A percentile compares a stretch with the other conserved stretches of the same genome.
phyloP scores from a whole-genome alignment of 2,329 filamentous ascomycete genomes.

The Penicillium palitans region DNA sequence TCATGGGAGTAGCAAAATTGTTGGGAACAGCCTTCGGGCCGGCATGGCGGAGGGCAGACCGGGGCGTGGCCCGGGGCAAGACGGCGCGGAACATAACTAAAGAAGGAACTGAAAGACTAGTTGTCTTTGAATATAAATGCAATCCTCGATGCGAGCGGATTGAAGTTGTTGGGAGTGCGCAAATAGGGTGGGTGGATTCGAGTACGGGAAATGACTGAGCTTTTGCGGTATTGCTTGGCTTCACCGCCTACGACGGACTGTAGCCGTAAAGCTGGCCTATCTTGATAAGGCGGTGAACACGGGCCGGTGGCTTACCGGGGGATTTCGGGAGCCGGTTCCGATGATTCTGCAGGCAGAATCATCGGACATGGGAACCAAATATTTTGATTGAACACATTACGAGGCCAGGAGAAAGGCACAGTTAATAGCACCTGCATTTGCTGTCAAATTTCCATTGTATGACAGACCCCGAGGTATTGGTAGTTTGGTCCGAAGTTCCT shows the following conservation, averaged over 20 bases:
- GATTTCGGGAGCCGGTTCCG: not conserved
- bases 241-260: slow-evolving; percentile 1
- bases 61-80: slow-evolving; percentile 51
- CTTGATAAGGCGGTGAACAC: not conserved
- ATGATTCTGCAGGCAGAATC: not conserved
- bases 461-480: not conserved
- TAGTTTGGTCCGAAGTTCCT: not conserved
- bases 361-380: not conserved
- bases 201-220: slow-evolving; percentile 25
- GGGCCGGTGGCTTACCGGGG: not conserved
- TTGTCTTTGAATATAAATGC: slow-evolving; percentile 27
- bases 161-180: slow-evolving; percentile 22
- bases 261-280: not conserved
- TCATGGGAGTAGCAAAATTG: slow-evolving; percentile 37
- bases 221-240: slow-evolving; percentile 30
- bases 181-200: slow-evolving; percentile 17
- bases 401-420: not conserved
- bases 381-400: not conserved
- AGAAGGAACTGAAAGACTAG: slow-evolving; percentile 28
- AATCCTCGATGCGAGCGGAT: slow-evolving; percentile 30
- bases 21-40: slow-evolving; percentile 39
- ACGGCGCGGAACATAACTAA: slow-evolving; percentile 54
- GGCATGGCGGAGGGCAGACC: slow-evolving; percentile 43
- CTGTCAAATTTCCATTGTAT: not conserved
- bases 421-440: not conserved